Base-by-base conservation (phyloP, 306 rosid genomes). In the Datisca glomerata region DNA sequence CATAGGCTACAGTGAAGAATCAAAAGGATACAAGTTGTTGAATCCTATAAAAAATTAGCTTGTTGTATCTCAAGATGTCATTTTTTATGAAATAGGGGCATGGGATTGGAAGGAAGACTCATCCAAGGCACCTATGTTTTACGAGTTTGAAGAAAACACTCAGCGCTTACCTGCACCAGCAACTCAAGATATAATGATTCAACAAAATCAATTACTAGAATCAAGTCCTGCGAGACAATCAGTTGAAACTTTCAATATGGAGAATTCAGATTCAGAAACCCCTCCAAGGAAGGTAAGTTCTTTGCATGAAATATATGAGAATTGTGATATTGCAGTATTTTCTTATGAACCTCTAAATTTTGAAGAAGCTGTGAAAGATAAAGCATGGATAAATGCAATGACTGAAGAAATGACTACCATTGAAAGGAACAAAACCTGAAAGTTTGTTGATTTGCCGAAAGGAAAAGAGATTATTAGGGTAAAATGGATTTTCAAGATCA, bases 391-490 rank as follows among this genome's bases (percentile, higher is more conserved):
- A 9, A 20, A 33, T 14, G 19, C n/a, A 9, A 34, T 19, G 24
- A 37, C 34, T 22, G 18, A 34, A 18, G 20, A 34, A 36, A 50
- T 34, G 24, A 2, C 10, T 1, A 29, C 12, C 37, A 41, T 41
- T 41, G 40, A 47, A 29, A 45, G 27, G 18, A 45, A 48, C 1
- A n/a, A 49, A 13, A 49, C 18, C 16, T 49, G 44, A 14, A 12
- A 21, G 28, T 20, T 35, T 49, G 19, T 33, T 3, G 10, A 21
- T 1, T 18, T 6, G 11, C 42, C 21, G 6, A 12, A 8, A 25
- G 13, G 12, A 46, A 47, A 47, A 15, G 10, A 47, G 11, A 39
- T 19, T 0, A 17, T 27, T 16, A 18, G 52, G 12, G 27, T 47
- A 8, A 28, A 29, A 28, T 16, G 52, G 14, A 18, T 27, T 15